phyloP scores from a whole-genome alignment of 2,329 filamentous ascomycete species.

The Trichoderma cornu-damae region DNA sequence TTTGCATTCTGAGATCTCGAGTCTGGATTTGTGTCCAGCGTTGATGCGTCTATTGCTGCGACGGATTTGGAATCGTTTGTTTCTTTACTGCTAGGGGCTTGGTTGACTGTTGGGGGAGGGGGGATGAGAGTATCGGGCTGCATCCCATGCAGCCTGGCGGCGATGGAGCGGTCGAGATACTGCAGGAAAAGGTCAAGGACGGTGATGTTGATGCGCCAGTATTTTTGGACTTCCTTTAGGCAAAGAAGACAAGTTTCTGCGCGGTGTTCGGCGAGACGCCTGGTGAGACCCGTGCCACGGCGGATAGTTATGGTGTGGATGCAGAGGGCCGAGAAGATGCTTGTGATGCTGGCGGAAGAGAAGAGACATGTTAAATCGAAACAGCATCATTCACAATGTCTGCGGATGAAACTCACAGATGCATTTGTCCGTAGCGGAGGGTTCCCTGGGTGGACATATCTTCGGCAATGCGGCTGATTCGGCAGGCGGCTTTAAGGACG shows the following conservation, averaged over 20 bases:
- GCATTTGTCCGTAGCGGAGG: conserved; percentile 36
- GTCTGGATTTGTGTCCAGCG: neutral
- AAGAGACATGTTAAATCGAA: too few species aligned
- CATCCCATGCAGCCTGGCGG: conserved; percentile 30
- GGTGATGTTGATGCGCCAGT: conserved; percentile 39
- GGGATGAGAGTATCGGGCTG: neutral
- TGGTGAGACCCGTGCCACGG: conserved; percentile 30
- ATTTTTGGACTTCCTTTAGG: conserved; percentile 37
- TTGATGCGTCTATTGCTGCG: conserved; percentile 6
- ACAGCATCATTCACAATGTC: neutral
- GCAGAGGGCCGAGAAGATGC: conserved; percentile 36
- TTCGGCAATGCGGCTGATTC: conserved; percentile 36
- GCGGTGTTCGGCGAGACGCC: conserved; percentile 34
- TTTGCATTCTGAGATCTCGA: neutral
- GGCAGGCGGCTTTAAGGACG: conserved; percentile 32
- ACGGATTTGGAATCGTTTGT: neutral
- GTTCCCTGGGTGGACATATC: conserved; percentile 35
- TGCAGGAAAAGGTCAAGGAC: conserved; percentile 36
- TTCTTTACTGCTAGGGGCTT: conserved; percentile 11
- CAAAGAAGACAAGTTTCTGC: conserved; percentile 37
- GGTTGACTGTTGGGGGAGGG: neutral
- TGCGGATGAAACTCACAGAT: conserved; percentile 27
- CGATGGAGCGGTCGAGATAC: conserved; percentile 36
- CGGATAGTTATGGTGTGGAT: conserved; percentile 36
- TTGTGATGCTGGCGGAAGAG: conserved; percentile 29